These are phyloP conservation scores for Cyberlindnera nakhonratchasimensis DNA, from an alignment of 805 yeast genomes.

Conservation along the genomic window DNA sequence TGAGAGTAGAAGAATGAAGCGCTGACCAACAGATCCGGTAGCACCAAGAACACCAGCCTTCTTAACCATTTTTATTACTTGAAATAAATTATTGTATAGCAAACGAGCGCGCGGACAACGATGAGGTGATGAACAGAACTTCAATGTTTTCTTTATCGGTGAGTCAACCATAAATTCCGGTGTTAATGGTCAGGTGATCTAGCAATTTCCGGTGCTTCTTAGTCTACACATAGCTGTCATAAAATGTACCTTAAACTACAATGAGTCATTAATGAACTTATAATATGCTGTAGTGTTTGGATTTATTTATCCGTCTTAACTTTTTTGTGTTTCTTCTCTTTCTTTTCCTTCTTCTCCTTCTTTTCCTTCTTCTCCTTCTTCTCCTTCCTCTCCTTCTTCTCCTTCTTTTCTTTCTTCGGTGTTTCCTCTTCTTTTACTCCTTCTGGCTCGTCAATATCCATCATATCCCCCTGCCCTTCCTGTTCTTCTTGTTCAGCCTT, in stretches of 20 bases:
- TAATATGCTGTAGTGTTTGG: no score
- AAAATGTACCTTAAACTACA: no score
- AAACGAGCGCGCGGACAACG: neutral
- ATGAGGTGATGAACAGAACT: neutral
- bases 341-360: neutral
- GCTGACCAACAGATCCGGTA: slow-evolving; percentile 96
- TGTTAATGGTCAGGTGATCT: neutral
- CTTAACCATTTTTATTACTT: slow-evolving; percentile 31
- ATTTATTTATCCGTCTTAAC: neutral
- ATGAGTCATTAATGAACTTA: no score
- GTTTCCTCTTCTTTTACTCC: slow-evolving; percentile 19
- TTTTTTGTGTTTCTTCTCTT: neutral
- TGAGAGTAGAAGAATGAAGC: slow-evolving; percentile 80
- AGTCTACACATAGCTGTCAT: no score
- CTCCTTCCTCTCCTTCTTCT: slow-evolving; percentile 13
- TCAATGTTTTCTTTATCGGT: neutral
- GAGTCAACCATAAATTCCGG: slow-evolving; percentile 1
- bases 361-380: slow-evolving; percentile 7
- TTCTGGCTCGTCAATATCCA: slow-evolving; percentile 16
- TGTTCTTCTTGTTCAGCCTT: slow-evolving; percentile 5
- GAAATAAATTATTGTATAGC: neutral
- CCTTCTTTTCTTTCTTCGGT: slow-evolving; percentile 15
- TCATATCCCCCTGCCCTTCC: slow-evolving; percentile 2
- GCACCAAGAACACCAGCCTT: slow-evolving; percentile 92
- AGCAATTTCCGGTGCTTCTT: no score